Evolutionary conservation across 345 rosid species (phyloP).

Genomic region (Arabis hirsuta): DNA sequence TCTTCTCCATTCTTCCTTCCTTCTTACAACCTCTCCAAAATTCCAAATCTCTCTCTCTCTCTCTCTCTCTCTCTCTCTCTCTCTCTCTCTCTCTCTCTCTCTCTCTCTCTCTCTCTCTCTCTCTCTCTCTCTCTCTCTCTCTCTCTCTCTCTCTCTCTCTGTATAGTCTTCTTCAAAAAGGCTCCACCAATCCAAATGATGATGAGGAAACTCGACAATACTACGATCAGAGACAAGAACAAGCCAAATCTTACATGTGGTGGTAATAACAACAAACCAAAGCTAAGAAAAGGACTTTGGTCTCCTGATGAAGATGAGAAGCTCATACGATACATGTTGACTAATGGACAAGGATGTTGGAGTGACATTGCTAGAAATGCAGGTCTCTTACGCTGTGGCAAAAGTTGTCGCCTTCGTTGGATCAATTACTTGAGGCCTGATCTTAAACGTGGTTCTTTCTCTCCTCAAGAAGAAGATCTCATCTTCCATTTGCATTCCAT

Average conservation of each 20-base stretch:
- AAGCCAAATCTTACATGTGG: constrained; percentile 33
- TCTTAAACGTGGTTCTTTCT: constrained; percentile 80
- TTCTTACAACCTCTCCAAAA: constrained; percentile 39
- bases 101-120: constrained; percentile 43
- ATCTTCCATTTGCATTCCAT: constrained; percentile 75
- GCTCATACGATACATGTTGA: constrained; percentile 69
- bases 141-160: constrained; percentile 42
- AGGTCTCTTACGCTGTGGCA: constrained; percentile 77
- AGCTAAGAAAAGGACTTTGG: constrained; percentile 81
- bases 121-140: constrained; percentile 41
- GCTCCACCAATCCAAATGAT: constrained; percentile 45
- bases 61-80: constrained; percentile 41
- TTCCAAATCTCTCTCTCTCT: constrained; percentile 35
- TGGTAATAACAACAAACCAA: constrained; percentile 42
- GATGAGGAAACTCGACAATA: constrained; percentile 44
- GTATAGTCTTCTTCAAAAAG: constrained; percentile 46
- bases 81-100: constrained; percentile 42
- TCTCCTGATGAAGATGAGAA: constrained; percentile 89
- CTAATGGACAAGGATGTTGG: constrained; percentile 89
- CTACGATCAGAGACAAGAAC: constrained; percentile 42
- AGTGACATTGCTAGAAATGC: constrained; percentile 81
- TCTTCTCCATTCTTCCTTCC: constrained; percentile 55
- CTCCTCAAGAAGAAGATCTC: constrained; percentile 75
- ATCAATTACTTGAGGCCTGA: constrained; percentile 82
- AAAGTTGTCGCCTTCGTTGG: constrained; percentile 91